These are phyloP conservation scores for Candida alai DNA, from an alignment of 805 yeast species.

Conservation along the genomic window DNA sequence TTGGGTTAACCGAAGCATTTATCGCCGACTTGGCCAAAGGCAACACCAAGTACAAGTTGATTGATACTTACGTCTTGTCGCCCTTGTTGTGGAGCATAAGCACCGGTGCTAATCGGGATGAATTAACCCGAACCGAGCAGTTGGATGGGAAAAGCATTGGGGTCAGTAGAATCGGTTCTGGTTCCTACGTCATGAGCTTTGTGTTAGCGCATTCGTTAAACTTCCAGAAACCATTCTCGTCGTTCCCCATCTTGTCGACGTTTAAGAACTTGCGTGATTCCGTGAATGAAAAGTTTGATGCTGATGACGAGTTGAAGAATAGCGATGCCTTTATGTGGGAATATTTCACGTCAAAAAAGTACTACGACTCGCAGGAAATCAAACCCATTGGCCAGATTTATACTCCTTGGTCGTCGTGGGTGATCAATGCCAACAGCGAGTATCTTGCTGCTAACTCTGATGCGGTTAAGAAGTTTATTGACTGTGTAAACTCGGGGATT, in stretches of 20 bases:
- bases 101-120: constrained; percentile 63
- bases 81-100: constrained; percentile 91
- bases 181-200: constrained; percentile 87
- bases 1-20: constrained; percentile 91
- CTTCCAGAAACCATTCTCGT: constrained; percentile 50
- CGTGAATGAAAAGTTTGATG: constrained; percentile 50
- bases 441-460: constrained; percentile 25
- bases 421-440: constrained; percentile 52
- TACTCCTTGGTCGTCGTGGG: constrained; percentile 98
- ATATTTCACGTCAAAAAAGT: constrained; percentile 80
- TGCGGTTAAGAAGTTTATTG: constrained; percentile 37
- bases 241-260: constrained; percentile 57
- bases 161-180: constrained; percentile 84
- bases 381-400: constrained; percentile 81
- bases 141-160: constrained; percentile 66
- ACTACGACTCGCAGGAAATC: constrained; percentile 76
- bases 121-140: constrained; percentile 47
- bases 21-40: constrained; percentile 79
- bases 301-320: constrained; percentile 30
- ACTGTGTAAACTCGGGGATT: constrained; percentile 64
- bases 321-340: constrained; percentile 97
- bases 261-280: constrained; percentile 76
- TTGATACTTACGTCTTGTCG: constrained; percentile 80
- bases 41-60: constrained; percentile 55
- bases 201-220: constrained; percentile 65